phyloP scores from a whole-genome alignment of 176 grass and related monocot genomes.

The Oropetium thomaeum region DNA sequence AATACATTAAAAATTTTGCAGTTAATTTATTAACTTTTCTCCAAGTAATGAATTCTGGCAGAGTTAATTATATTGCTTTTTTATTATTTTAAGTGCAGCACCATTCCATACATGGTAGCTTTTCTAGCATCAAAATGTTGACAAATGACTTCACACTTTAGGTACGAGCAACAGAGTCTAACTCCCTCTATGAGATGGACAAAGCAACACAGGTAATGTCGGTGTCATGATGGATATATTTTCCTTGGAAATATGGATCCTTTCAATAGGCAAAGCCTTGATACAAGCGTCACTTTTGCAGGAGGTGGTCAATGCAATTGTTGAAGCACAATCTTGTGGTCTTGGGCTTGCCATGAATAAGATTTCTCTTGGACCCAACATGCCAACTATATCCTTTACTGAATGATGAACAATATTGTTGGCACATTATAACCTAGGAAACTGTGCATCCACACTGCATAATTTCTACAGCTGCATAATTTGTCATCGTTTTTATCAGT shows the following conservation, averaged over 20 bases:
- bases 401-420: slow-evolving; percentile 6
- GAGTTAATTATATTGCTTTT: background rate
- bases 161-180: slow-evolving; percentile 60
- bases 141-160: slow-evolving; percentile 39
- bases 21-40: background rate
- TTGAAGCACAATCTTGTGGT: slow-evolving; percentile 69
- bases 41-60: background rate
- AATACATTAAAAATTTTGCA: background rate
- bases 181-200: slow-evolving; percentile 93
- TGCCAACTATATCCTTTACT: slow-evolving; percentile 90
- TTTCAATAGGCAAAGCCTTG: background rate
- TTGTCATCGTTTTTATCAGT: too few relatives aligned
- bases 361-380: slow-evolving; percentile 58
- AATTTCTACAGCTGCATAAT: background rate
- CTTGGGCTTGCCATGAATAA: slow-evolving; percentile 64
- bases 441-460: background rate
- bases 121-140: background rate
- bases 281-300: slow-evolving; percentile 25
- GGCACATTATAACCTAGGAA: background rate
- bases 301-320: slow-evolving; percentile 85
- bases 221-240: background rate
- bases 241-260: background rate
- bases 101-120: background rate
- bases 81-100: background rate
- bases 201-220: slow-evolving; percentile 76